phyloP scores from a whole-genome alignment of 768 basidiomycete genomes.

The Pleurotus ostreatus region DNA sequence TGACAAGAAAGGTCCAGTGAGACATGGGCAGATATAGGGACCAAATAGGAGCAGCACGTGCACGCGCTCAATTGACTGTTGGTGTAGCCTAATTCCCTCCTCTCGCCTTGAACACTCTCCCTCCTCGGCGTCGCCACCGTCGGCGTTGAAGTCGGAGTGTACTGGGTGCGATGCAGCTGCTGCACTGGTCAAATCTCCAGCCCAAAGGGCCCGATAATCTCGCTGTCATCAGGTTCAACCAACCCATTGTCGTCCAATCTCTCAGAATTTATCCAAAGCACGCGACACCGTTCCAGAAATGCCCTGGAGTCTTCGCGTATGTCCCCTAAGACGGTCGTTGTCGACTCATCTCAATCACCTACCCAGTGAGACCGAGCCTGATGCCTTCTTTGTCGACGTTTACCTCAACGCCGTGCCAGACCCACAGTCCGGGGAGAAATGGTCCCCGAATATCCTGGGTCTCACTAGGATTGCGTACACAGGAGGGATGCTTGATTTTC shows the following conservation, averaged over 20 bases:
- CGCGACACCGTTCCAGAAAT: constrained; percentile 54
- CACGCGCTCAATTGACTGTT: no score
- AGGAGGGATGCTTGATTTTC: constrained; percentile 63
- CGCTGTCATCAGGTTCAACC: constrained; percentile 69
- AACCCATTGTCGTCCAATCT: constrained; percentile 62
- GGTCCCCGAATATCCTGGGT: constrained; percentile 66
- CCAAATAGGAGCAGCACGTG: no score
- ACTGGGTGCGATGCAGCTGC: constrained; percentile 36
- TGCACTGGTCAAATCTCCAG: constrained; percentile 65
- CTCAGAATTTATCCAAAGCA: constrained; percentile 70
- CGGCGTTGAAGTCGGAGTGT: not conserved
- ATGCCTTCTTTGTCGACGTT: constrained; percentile 68
- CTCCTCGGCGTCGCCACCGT: not conserved
- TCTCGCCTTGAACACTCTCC: not conserved
- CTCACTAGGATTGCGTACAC: constrained; percentile 70
- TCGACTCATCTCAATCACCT: constrained; percentile 10
- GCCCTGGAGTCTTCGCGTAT: constrained; percentile 62
- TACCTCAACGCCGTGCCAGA: constrained; percentile 71
- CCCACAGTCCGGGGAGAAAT: constrained; percentile 37
- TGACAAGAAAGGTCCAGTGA: no score
- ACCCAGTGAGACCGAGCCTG: constrained; percentile 63
- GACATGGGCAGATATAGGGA: no score
- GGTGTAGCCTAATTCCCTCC: no score
- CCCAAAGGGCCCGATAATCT: constrained; percentile 55
- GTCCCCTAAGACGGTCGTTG: constrained; percentile 14